These are phyloP conservation scores for Phylloporus sp. DNA, from an alignment of 1,284 basidiomycete species.

Conservation along the genomic window DNA sequence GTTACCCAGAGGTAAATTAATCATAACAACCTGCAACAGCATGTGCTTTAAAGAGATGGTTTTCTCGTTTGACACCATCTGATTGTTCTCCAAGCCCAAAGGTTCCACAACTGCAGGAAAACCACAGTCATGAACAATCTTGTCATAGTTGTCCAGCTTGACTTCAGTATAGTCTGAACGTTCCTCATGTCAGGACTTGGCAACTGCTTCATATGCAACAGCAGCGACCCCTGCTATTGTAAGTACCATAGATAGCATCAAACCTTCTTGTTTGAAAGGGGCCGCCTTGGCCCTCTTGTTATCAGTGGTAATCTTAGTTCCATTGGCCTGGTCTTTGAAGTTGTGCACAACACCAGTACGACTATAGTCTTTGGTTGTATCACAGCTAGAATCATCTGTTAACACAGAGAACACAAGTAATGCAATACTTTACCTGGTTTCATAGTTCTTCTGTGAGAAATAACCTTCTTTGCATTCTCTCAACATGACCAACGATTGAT, in stretches of 20 bases:
- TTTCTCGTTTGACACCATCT: neutral
- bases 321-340: neutral
- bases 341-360: neutral
- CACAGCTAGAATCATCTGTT: constrained; percentile 6
- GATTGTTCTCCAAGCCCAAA: neutral
- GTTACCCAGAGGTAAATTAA: no score
- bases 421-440: constrained; percentile 7
- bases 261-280: constrained; percentile 12
- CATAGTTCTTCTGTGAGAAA: neutral
- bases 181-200: constrained; percentile 11
- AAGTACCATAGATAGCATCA: constrained; percentile 14
- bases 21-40: no score
- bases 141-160: neutral
- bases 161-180: neutral
- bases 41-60: neutral
- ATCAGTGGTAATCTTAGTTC: neutral
- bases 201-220: constrained; percentile 12
- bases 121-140: neutral
- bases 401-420: neutral
- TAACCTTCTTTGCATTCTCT: neutral
- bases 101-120: neutral
- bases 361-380: neutral
- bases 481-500: neutral
- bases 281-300: neutral
- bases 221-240: constrained; percentile 17